A percentile compares a stretch with the other conserved stretches of the same genome.
Conservation (phyloP, 345 rosid genomes). For the Heritiera littoralis region DNA sequence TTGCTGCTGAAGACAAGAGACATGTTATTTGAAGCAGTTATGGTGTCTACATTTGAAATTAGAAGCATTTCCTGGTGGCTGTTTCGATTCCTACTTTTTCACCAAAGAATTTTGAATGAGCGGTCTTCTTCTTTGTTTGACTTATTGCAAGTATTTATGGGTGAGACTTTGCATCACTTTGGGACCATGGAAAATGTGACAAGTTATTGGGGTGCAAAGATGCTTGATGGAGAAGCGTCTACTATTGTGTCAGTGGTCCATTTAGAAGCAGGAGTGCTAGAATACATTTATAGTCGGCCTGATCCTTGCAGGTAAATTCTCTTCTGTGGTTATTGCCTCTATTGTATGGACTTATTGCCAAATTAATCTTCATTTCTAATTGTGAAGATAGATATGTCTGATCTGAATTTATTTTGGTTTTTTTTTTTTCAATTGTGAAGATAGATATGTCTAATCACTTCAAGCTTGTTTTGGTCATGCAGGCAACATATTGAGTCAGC, state of each 20-base stretch:
- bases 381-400: too few relatives aligned
- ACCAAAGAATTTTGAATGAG: conserved; percentile 84
- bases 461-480: conserved; percentile 9
- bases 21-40: conserved; percentile 52
- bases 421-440: too few relatives aligned
- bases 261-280: conserved; percentile 78
- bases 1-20: conserved; percentile 75
- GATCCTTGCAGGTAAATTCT: conserved; percentile 70
- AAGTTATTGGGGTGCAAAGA: conserved; percentile 55
- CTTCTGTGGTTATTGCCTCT: too few relatives aligned
- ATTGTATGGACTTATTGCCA: too few relatives aligned
- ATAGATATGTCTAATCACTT: too few relatives aligned
- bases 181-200: conserved; percentile 61
- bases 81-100: conserved; percentile 51
- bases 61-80: conserved; percentile 94
- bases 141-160: conserved; percentile 64
- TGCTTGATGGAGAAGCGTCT: conserved; percentile 52
- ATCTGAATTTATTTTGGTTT: too few relatives aligned
- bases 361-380: background rate
- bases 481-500: conserved; percentile 76
- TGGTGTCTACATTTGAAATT: conserved; percentile 41
- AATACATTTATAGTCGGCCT: conserved; percentile 64
- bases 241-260: conserved; percentile 62
- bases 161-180: conserved; percentile 60
- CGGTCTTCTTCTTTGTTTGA: conserved; percentile 80